phyloP scores from a whole-genome alignment of 2,329 filamentous ascomycete species.

The Calonectria hawksworthii region DNA sequence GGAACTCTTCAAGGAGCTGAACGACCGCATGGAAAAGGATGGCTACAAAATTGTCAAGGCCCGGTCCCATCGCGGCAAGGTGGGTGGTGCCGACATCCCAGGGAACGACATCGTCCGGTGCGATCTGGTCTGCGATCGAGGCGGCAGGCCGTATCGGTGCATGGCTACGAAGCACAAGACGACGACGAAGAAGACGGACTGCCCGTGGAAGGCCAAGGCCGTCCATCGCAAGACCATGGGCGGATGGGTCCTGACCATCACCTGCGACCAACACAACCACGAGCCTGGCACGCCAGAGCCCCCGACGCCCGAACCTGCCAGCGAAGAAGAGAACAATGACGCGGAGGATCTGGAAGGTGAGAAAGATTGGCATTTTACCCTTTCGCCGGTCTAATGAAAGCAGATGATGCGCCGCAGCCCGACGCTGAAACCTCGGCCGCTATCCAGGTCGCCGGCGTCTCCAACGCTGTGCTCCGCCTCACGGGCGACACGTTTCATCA shows the following conservation, averaged over 20 bases:
- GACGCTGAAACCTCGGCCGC: constrained; percentile 55
- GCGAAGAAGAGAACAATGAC: constrained; percentile 51
- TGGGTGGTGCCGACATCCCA: constrained; percentile 56
- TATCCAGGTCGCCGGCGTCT: constrained; percentile 57
- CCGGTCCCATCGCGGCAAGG: constrained; percentile 57
- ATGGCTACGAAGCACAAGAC: constrained; percentile 61
- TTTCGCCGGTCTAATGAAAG: constrained; percentile 29
- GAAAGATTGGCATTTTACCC: constrained; percentile 24
- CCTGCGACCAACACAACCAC: constrained; percentile 61
- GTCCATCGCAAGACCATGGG: constrained; percentile 59
- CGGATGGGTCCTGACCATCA: constrained; percentile 60
- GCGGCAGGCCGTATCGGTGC: constrained; percentile 59
- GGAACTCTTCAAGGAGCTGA: constrained; percentile 57
- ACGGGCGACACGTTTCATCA: constrained; percentile 61
- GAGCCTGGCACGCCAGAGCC: constrained; percentile 60
- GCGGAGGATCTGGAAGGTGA: constrained; percentile 44
- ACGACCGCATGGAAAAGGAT: constrained; percentile 58
- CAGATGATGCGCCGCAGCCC: constrained; percentile 48
- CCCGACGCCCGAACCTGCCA: constrained; percentile 51
- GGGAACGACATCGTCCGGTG: constrained; percentile 60
- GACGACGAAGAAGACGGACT: constrained; percentile 61
- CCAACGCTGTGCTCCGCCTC: constrained; percentile 54
- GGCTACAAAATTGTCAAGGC: constrained; percentile 63
- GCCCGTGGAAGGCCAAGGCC: constrained; percentile 61
- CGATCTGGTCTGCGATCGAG: constrained; percentile 61